Evolutionary conservation across 305 asterid species (phyloP), one percentile per base, ranked within the genome.

Genomic region (Coffea humblotiana): DNA sequence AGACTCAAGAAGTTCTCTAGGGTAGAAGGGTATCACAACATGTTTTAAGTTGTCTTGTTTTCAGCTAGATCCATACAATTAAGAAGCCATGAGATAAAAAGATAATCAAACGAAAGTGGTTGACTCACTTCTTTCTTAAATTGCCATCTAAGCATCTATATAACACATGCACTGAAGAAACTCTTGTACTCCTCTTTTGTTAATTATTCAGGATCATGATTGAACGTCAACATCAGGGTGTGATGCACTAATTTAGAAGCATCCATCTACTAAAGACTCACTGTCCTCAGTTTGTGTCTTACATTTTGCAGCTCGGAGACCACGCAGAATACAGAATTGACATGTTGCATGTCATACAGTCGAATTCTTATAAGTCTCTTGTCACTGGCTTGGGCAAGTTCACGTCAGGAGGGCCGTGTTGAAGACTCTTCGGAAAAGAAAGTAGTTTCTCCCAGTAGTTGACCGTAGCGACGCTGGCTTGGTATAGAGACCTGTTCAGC

Each of bases 391-490:
- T 79, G 2, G 94, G 94, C 86, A 93, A 82, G 35, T 79, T 82
- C 66, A 92, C 89, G 7, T 1, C 49, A 0, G 91, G 93, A 85
- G 84, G 85, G 16, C 83, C 77, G 40, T 73, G 78, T 72, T 84
- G 75, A 73, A 77, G 69, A 37, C 88, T 85, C 18, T 83, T 37
- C 12, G 90, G 49, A 45, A 83, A 82, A 19, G 88, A 82, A 49
- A 91, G 83, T 47, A 82, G 0, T 35, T 85, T 81, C 86, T 92
- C 96, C 98, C 96, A 93, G 76, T 93, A 93, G 12, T 51, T 88
- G 45, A 92, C 98, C 98, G 45, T 92, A 93, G 12, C 97, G 92
- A 29, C 93, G 91, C 29, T 93, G 98, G 89, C 97, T 93, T 67
- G 97, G 91, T 81, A 93, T 93, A 0, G 98, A 92, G 49, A 92